Conservation (phyloP, 371 early-diverging fungal genomes). For the Globomyces sp. region DNA sequence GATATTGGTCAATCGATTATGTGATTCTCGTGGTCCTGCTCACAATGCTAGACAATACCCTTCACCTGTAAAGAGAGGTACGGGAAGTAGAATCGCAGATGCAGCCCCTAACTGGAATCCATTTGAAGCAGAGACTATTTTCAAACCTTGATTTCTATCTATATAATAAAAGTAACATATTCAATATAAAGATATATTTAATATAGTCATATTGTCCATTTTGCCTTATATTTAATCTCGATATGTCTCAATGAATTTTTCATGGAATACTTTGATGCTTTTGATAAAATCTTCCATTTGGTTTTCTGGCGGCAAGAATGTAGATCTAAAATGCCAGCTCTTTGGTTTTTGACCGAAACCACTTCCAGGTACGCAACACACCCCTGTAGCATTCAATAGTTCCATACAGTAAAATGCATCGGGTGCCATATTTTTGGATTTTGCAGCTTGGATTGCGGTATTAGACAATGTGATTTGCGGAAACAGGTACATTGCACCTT, state of each 20-base stretch:
- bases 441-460: slow-evolving; percentile 75
- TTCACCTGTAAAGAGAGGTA: slow-evolving; percentile 14
- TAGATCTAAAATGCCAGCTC: slow-evolving; percentile 94
- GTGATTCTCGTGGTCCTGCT: slow-evolving; percentile 29
- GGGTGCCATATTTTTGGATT: slow-evolving; percentile 60
- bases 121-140: slow-evolving; percentile 31
- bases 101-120: slow-evolving; percentile 34
- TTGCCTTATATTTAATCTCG: neutral
- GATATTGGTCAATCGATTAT: slow-evolving; percentile 29
- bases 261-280: slow-evolving; percentile 74
- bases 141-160: slow-evolving; percentile 31
- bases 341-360: slow-evolving; percentile 91
- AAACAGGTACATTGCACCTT: slow-evolving; percentile 97
- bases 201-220: too few species aligned
- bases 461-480: slow-evolving; percentile 74
- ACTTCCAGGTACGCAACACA: slow-evolving; percentile 83
- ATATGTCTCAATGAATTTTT: slow-evolving; percentile 73
- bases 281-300: slow-evolving; percentile 85
- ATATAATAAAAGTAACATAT: neutral
- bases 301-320: slow-evolving; percentile 92
- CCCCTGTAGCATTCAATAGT: slow-evolving; percentile 91
- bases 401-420: slow-evolving; percentile 88
- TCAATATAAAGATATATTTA: too few species aligned
- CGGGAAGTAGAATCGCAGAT: slow-evolving; percentile 7
- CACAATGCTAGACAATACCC: slow-evolving; percentile 14